Percentiles rank a stretch among this genome's conserved stretches.
These are phyloP conservation scores for Vigna trinervia DNA, from an alignment of 306 rosid genomes.

Conservation along the genomic window DNA sequence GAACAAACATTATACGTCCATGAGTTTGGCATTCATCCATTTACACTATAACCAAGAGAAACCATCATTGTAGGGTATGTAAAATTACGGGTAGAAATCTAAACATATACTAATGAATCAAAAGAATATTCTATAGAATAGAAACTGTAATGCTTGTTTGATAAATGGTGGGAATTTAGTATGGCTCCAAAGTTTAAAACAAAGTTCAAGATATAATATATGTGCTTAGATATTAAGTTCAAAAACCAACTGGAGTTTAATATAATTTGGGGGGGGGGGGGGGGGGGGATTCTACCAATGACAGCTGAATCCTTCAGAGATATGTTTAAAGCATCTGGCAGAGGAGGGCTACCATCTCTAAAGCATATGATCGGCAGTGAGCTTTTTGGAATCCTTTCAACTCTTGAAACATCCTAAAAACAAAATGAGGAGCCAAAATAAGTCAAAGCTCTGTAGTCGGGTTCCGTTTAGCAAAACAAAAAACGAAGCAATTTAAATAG, in stretches of 20 bases:
- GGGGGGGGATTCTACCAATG: slow-evolving; percentile 47
- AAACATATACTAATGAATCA: slow-evolving; percentile 20
- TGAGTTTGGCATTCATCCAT: slow-evolving; percentile 30
- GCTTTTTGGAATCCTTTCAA: slow-evolving; percentile 62
- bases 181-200: neutral
- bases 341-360: slow-evolving; percentile 91
- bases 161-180: neutral
- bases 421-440: slow-evolving; percentile 29
- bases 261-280: too few relatives aligned
- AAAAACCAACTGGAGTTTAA: neutral
- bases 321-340: slow-evolving; percentile 73
- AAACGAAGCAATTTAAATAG: neutral
- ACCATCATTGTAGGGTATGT: slow-evolving; percentile 23
- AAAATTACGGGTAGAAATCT: neutral
- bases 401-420: slow-evolving; percentile 65
- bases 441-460: slow-evolving; percentile 5
- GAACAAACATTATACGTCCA: slow-evolving; percentile 21
- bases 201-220: slow-evolving; percentile 37
- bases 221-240: slow-evolving; percentile 17
- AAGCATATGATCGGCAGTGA: slow-evolving; percentile 77
- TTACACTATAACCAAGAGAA: slow-evolving; percentile 38
- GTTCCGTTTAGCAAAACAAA: slow-evolving; percentile 2
- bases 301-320: slow-evolving; percentile 61
- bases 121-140: neutral
- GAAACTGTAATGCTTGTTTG: slow-evolving; percentile 5